phyloP scores from a whole-genome alignment of 495 filamentous ascomycete species.

The Aspergillus ostianus region DNA sequence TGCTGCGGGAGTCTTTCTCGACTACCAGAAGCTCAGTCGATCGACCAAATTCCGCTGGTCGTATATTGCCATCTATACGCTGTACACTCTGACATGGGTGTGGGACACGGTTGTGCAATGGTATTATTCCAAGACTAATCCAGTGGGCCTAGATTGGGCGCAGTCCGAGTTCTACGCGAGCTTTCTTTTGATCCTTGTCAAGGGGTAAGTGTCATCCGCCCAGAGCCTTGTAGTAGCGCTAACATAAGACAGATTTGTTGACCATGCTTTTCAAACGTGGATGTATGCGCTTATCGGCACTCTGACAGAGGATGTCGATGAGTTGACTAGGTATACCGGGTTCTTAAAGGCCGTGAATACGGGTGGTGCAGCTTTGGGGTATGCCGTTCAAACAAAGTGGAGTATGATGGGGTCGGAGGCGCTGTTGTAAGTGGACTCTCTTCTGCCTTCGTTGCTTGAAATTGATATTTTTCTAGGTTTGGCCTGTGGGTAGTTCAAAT shows the following conservation, averaged over 20 bases:
- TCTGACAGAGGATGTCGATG: constrained; percentile 3
- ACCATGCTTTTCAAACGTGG: constrained; percentile 8
- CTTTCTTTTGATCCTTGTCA: neutral
- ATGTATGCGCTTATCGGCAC: constrained; percentile 7
- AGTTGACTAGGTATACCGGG: neutral
- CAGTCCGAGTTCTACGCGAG: neutral
- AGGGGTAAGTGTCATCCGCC: too few relatives aligned
- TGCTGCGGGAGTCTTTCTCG: too few relatives aligned
- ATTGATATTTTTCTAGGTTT: neutral
- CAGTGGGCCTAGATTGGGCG: constrained; percentile 1
- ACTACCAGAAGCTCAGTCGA: too few relatives aligned
- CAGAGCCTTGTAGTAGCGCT: neutral
- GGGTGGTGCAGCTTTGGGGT: neutral
- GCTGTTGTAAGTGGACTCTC: neutral
- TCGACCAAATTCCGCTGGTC: too few relatives aligned
- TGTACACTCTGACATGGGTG: constrained; percentile 5
- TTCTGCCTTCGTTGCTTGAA: too few relatives aligned
- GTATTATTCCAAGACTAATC: constrained; percentile 6
- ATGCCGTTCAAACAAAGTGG: neutral
- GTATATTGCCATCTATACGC: too few relatives aligned
- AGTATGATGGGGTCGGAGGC: neutral
- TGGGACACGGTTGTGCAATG: constrained; percentile 7
- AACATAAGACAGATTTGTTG: neutral
- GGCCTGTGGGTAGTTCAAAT: neutral
- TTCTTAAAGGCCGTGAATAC: neutral